These are phyloP conservation scores for Dittrichia graveolens DNA, from an alignment of 129 eudicot species.

Conservation along the genomic window DNA sequence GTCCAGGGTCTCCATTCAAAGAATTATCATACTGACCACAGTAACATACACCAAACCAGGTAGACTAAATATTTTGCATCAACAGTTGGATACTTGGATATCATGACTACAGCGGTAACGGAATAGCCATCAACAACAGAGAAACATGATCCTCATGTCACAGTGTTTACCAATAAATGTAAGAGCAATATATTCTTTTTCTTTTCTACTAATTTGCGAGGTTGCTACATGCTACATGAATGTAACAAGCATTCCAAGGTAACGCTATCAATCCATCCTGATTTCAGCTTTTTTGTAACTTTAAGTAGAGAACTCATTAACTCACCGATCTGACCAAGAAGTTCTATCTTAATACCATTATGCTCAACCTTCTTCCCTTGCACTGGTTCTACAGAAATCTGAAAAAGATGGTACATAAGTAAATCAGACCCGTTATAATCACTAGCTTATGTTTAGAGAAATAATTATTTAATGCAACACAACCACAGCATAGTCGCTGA, in stretches of 20 bases:
- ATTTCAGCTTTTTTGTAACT: neutral
- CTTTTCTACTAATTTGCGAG: neutral
- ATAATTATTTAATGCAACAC: constrained; percentile 8
- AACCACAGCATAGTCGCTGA: neutral
- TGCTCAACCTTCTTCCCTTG: constrained; percentile 99
- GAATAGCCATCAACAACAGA: constrained; percentile 4
- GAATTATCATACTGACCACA: too few species aligned
- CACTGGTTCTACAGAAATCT: constrained; percentile 89
- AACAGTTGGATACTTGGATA: neutral
- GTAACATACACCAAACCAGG: too few species aligned
- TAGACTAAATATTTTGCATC: too few species aligned
- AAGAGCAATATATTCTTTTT: neutral
- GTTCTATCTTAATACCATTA: constrained; percentile 96
- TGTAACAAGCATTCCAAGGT: constrained; percentile 9
- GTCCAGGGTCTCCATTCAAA: too few species aligned
- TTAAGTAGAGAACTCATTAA: constrained; percentile 49
- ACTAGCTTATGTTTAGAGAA: constrained; percentile 1
- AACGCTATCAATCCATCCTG: constrained; percentile 6
- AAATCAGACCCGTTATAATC: constrained; percentile 6
- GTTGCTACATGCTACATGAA: constrained; percentile 9
- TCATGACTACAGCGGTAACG: neutral
- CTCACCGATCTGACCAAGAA: constrained; percentile 98
- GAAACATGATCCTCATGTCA: neutral
- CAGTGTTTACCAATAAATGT: neutral
- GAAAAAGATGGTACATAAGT: constrained; percentile 29